Conservation (phyloP, 441 rosid species). For the Francoa sonchifolia region DNA sequence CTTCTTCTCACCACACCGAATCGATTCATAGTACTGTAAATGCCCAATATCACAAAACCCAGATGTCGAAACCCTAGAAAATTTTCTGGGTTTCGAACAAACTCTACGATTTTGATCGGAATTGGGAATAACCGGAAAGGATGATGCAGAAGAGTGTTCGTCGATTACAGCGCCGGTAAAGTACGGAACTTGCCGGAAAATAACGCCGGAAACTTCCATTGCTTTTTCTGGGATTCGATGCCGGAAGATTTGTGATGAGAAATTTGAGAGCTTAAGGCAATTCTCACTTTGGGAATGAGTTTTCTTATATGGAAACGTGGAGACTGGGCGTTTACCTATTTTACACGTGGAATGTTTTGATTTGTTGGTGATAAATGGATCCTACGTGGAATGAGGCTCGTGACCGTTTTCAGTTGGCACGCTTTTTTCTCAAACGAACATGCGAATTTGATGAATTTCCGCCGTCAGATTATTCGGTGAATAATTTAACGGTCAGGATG, state of each 20-base stretch:
- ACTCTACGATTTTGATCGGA: too few species aligned
- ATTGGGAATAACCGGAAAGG: not conserved
- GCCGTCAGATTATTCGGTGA: too few species aligned
- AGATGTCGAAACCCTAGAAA: not conserved
- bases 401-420: conserved; percentile 1
- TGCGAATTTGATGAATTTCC: too few species aligned
- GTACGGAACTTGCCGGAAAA: conserved; percentile 19
- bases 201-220: conserved; percentile 28
- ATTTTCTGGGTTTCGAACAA: not conserved
- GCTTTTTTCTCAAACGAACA: too few species aligned
- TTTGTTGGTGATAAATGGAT: not conserved
- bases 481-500: too few species aligned
- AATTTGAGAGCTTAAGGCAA: too few species aligned
- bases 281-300: not conserved
- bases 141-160: not conserved
- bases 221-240: not conserved
- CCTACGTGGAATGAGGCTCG: not conserved
- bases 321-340: not conserved
- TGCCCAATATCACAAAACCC: conserved; percentile 31
- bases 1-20: conserved; percentile 19
- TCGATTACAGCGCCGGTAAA: conserved; percentile 15
- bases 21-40: conserved; percentile 20
- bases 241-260: too few species aligned
- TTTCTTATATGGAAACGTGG: not conserved
- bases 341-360: conserved; percentile 4